These are phyloP conservation scores for Tylopilus rubrobrunneus DNA, from an alignment of 768 basidiomycete genomes.

Conservation along the genomic window DNA sequence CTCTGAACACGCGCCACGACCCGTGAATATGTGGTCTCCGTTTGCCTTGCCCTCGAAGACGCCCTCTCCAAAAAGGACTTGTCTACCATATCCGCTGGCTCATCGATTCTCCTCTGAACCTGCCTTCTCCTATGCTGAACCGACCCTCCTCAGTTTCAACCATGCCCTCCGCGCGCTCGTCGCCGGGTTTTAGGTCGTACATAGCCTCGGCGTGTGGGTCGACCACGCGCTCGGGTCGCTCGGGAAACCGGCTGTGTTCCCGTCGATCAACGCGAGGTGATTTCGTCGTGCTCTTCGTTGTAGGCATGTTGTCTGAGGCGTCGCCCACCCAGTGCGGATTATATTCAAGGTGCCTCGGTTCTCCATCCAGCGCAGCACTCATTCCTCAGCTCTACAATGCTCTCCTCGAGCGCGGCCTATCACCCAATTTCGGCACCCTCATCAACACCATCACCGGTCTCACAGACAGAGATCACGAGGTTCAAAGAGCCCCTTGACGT, in stretches of 20 bases:
- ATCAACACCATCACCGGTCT: slow-evolving; percentile 56
- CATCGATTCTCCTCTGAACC: slow-evolving; percentile 33
- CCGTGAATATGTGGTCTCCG: slow-evolving; percentile 23
- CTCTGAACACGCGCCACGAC: slow-evolving; percentile 20
- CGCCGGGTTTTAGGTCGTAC: slow-evolving; percentile 19
- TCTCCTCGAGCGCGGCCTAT: slow-evolving; percentile 57
- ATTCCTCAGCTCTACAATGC: slow-evolving; percentile 69
- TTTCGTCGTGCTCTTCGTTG: neutral
- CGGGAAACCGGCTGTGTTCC: slow-evolving; percentile 20
- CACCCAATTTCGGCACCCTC: slow-evolving; percentile 66
- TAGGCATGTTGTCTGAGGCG: neutral
- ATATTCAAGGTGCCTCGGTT: slow-evolving; percentile 37
- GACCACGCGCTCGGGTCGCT: slow-evolving; percentile 16
- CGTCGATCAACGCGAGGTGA: slow-evolving; percentile 23
- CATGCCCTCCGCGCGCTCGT: slow-evolving; percentile 48
- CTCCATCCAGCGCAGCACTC: slow-evolving; percentile 45
- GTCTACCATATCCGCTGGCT: slow-evolving; percentile 19
- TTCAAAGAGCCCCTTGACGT: slow-evolving; percentile 42
- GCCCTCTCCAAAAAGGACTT: slow-evolving; percentile 16
- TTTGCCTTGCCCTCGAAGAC: slow-evolving; percentile 18
- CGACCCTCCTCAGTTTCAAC: slow-evolving; percentile 58
- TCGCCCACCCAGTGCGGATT: slow-evolving; percentile 14
- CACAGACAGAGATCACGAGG: slow-evolving; percentile 63
- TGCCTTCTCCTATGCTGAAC: slow-evolving; percentile 20
- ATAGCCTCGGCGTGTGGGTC: slow-evolving; percentile 20